Evolutionary conservation across 2,329 filamentous ascomycete species (phyloP).

Genomic region (Claviceps fusiformis): DNA sequence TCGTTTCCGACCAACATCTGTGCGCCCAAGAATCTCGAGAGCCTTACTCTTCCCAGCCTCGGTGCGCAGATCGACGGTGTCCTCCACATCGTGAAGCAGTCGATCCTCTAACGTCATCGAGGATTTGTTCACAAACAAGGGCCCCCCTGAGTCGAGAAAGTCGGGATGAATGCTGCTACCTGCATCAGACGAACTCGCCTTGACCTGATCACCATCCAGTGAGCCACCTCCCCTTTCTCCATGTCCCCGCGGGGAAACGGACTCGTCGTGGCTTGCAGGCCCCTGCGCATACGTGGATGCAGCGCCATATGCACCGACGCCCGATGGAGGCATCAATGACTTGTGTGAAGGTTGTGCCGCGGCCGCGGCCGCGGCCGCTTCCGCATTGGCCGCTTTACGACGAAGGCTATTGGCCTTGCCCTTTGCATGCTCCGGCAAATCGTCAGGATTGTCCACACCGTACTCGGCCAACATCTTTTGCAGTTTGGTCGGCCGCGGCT

Average conservation of each 20-base stretch:
- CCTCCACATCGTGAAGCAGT: slow-evolving; percentile 33
- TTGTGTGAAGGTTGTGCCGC: slow-evolving; percentile 15
- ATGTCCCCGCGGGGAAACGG: slow-evolving; percentile 1
- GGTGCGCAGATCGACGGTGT: slow-evolving; percentile 30
- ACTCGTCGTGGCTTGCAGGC: slow-evolving; percentile 6
- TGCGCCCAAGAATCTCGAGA: slow-evolving; percentile 38
- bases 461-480: slow-evolving; percentile 87
- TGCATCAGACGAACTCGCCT: slow-evolving; percentile 26
- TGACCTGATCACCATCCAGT: slow-evolving; percentile 12
- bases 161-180: slow-evolving; percentile 27
- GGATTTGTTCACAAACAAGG: slow-evolving; percentile 26
- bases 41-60: slow-evolving; percentile 35
- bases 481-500: slow-evolving; percentile 90
- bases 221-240: background rate
- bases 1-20: slow-evolving; percentile 33
- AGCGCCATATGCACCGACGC: slow-evolving; percentile 12
- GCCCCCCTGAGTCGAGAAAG: slow-evolving; percentile 29
- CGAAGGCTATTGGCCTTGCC: slow-evolving; percentile 64
- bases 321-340: slow-evolving; percentile 10
- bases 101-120: slow-evolving; percentile 35
- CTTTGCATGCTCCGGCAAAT: slow-evolving; percentile 70
- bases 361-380: slow-evolving; percentile 35
- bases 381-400: slow-evolving; percentile 53
- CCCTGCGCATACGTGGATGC: slow-evolving; percentile 13
- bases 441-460: slow-evolving; percentile 79